Conservation (phyloP, 163 green algal genomes). For the Coccomyxa subellipsoidea region DNA sequence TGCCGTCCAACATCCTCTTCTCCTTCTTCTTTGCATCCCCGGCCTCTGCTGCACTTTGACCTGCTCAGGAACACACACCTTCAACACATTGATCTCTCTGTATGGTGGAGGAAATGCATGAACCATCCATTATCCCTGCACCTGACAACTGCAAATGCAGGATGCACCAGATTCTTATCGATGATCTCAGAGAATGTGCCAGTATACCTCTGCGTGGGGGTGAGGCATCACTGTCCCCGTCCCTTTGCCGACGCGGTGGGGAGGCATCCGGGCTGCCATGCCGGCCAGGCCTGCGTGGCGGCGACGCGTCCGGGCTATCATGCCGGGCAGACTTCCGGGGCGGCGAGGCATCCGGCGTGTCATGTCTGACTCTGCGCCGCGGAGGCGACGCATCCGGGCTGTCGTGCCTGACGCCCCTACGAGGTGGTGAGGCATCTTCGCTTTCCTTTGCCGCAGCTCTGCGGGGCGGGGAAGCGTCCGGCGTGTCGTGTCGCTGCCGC, state of each 20-base stretch:
- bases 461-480: constrained; percentile 30
- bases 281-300: constrained; percentile 16
- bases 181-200: no score
- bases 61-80: no score
- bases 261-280: constrained; percentile 41
- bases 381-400: constrained; percentile 40
- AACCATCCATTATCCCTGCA: no score
- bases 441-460: background rate
- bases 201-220: background rate
- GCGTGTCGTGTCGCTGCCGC: constrained; percentile 33
- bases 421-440: constrained; percentile 28
- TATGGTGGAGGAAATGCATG: no score
- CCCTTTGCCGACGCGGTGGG: constrained; percentile 16
- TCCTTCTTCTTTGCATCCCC: background rate
- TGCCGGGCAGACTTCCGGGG: constrained; percentile 3
- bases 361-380: constrained; percentile 30
- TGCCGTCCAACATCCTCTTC: constrained; percentile 68
- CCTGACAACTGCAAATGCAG: no score
- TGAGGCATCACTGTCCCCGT: background rate
- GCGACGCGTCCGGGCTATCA: constrained; percentile 19
- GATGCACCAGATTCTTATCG: no score
- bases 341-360: constrained; percentile 31
- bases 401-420: constrained; percentile 32
- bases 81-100: no score
- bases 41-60: background rate